Percentiles rank a stretch among this genome's conserved stretches.
Evolutionary conservation across 1,284 basidiomycete genomes (phyloP).

Genomic region (Serendipita sp.): DNA sequence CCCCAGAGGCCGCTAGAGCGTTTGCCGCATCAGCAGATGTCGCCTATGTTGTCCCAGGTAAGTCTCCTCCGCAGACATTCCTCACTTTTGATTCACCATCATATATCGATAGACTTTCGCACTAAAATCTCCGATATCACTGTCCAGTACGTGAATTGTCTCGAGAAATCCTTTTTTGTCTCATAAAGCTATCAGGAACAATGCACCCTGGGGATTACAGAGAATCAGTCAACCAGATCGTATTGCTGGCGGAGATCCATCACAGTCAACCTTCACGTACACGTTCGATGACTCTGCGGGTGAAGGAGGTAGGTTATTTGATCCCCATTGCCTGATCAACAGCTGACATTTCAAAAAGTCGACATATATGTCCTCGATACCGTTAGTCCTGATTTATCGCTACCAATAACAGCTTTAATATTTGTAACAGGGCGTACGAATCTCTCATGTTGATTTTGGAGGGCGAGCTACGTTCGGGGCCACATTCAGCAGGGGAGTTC

Average conservation of each 20-base stretch:
- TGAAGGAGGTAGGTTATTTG: not conserved
- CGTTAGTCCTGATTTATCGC: not conserved
- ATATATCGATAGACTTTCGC: not conserved
- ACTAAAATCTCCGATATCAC: not conserved
- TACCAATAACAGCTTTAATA: not conserved
- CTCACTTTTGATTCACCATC: not conserved
- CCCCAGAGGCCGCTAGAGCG: slow-evolving; percentile 8
- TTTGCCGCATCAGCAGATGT: slow-evolving; percentile 11
- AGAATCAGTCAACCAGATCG: not conserved
- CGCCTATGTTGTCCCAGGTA: slow-evolving; percentile 11
- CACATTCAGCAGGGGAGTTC: not conserved
- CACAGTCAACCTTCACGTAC: slow-evolving; percentile 7
- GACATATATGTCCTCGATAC: slow-evolving; percentile 11
- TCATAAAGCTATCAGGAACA: not conserved
- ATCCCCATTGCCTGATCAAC: not conserved
- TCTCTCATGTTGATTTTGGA: slow-evolving; percentile 4
- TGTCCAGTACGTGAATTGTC: not conserved
- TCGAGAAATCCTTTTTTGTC: not conserved
- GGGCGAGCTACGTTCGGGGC: not conserved
- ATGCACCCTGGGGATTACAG: slow-evolving; percentile 9
- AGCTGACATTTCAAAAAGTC: not conserved
- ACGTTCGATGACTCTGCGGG: slow-evolving; percentile 7
- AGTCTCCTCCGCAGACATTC: not conserved
- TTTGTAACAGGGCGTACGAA: not conserved
- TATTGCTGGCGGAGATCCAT: not conserved